These are phyloP conservation scores for Echium plantagineum DNA, from an alignment of 257 asterid species.

Conservation along the genomic window DNA sequence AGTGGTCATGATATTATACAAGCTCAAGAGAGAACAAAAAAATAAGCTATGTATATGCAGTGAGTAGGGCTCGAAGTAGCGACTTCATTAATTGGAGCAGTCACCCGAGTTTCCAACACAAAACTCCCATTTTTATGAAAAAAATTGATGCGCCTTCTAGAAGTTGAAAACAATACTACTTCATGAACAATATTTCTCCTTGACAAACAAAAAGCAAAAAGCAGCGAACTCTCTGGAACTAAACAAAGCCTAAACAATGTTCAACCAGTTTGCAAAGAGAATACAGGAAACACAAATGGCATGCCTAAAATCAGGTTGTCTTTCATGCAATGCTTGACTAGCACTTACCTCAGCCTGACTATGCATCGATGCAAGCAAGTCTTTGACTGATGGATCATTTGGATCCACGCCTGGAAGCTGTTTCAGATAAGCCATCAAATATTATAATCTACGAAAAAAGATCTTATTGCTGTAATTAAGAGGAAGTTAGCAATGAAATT, in stretches of 20 bases:
- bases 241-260: not conserved
- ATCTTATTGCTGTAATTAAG: not conserved
- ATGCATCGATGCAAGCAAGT: slow-evolving; percentile 89
- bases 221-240: too few species aligned
- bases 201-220: too few species aligned
- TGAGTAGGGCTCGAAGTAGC: too few species aligned
- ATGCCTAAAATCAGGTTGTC: not conserved
- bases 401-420: slow-evolving; percentile 99
- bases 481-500: not conserved
- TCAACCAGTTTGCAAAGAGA: not conserved
- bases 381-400: slow-evolving; percentile 81
- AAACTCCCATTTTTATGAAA: too few species aligned
- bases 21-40: too few species aligned
- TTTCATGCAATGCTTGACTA: slow-evolving; percentile 9
- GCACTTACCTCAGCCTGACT: slow-evolving; percentile 75
- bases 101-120: too few species aligned
- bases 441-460: not conserved
- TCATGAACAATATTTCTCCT: too few species aligned
- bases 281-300: not conserved
- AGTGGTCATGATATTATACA: too few species aligned
- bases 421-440: slow-evolving; percentile 12
- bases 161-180: too few species aligned
- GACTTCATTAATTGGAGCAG: too few species aligned
- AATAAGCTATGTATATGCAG: too few species aligned
- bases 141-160: too few species aligned